A percentile compares a stretch with the other conserved stretches of the same genome.
Evolutionary conservation across 352 stramenopile genomes (phyloP).

Genomic region (Phytopythium helicoides): DNA sequence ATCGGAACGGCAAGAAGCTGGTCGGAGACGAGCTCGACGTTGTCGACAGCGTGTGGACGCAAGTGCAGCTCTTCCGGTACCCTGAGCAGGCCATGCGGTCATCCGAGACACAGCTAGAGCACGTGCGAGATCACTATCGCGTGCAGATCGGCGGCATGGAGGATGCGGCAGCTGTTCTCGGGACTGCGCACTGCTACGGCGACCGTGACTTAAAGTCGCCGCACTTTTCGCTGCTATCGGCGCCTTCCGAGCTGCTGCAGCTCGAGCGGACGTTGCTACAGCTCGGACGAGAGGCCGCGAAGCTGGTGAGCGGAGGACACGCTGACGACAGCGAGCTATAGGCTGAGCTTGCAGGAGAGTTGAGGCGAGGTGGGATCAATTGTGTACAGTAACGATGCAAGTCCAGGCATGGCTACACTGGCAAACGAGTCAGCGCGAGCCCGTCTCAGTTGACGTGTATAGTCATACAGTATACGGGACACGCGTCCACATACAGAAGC

Average conservation of each 20-base stretch:
- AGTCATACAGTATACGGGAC: too few relatives aligned
- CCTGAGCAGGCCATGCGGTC: slow-evolving; percentile 1
- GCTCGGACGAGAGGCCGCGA: slow-evolving; percentile 23
- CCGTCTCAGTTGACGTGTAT: too few relatives aligned
- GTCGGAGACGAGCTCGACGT: slow-evolving; percentile 6
- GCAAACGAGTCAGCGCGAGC: too few relatives aligned
- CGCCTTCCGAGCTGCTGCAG: slow-evolving; percentile 22
- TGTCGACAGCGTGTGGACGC: slow-evolving; percentile 28
- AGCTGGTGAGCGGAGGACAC: slow-evolving; percentile 9
- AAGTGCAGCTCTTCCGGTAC: slow-evolving; percentile 37
- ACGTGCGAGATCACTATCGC: background rate
- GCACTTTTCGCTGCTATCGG: slow-evolving; percentile 17
- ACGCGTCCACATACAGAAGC: too few relatives aligned
- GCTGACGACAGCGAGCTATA: background rate
- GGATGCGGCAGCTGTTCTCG: too few relatives aligned
- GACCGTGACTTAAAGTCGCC: slow-evolving; percentile 30
- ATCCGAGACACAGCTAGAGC: too few relatives aligned
- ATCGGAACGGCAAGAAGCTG: slow-evolving; percentile 51
- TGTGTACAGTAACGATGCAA: too few relatives aligned
- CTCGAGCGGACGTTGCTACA: slow-evolving; percentile 31
- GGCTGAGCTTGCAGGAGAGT: too few relatives aligned
- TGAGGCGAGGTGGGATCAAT: too few relatives aligned
- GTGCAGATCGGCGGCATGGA: slow-evolving; percentile 7
- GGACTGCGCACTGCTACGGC: slow-evolving; percentile 19
- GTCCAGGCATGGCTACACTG: too few relatives aligned